Conservation (phyloP, 2,329 filamentous ascomycete genomes). For the Fusarium tjaetaba region DNA sequence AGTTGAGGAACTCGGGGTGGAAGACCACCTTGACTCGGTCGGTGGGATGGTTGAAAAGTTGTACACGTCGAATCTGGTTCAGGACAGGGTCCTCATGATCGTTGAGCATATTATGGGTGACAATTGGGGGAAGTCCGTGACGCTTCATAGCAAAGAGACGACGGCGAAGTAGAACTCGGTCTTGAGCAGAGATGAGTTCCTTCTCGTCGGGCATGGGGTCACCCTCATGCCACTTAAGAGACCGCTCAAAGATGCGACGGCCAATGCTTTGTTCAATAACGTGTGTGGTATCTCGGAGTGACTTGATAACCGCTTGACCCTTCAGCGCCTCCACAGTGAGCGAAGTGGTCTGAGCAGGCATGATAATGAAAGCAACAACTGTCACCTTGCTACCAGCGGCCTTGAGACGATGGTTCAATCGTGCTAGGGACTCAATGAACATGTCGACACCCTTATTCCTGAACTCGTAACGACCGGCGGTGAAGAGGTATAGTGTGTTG, state of each 20-base stretch:
- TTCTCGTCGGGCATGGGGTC: slow-evolving; percentile 95
- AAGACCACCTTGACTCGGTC: slow-evolving; percentile 98
- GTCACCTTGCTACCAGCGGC: slow-evolving; percentile 85
- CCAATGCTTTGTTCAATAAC: slow-evolving; percentile 94
- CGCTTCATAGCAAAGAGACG: slow-evolving; percentile 98
- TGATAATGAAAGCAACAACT: slow-evolving; percentile 97
- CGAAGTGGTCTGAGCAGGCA: slow-evolving; percentile 96
- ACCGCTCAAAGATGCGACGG: slow-evolving; percentile 92
- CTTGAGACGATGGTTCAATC: slow-evolving; percentile 94
- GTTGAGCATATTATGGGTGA: slow-evolving; percentile 99
- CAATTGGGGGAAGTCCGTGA: slow-evolving; percentile 87
- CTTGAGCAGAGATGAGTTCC: slow-evolving; percentile 90
- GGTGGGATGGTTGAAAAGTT: slow-evolving; percentile 94
- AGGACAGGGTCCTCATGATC: slow-evolving; percentile 92
- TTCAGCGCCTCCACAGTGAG: slow-evolving; percentile 95
- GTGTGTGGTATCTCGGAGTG: slow-evolving; percentile 89
- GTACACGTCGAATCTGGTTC: slow-evolving; percentile 93
- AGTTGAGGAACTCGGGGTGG: slow-evolving; percentile 97
- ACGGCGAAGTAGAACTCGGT: slow-evolving; percentile 90
- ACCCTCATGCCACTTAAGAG: slow-evolving; percentile 94
- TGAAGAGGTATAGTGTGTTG: slow-evolving; percentile 98
- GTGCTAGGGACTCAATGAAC: slow-evolving; percentile 97
- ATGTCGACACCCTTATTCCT: slow-evolving; percentile 99
- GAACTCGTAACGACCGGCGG: slow-evolving; percentile 95
- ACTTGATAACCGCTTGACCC: slow-evolving; percentile 97